Percentiles rank a stretch among this genome's conserved stretches.
Evolutionary conservation across 208 protist species (phyloP).

Genomic region (Porcisia deanei): DNA sequence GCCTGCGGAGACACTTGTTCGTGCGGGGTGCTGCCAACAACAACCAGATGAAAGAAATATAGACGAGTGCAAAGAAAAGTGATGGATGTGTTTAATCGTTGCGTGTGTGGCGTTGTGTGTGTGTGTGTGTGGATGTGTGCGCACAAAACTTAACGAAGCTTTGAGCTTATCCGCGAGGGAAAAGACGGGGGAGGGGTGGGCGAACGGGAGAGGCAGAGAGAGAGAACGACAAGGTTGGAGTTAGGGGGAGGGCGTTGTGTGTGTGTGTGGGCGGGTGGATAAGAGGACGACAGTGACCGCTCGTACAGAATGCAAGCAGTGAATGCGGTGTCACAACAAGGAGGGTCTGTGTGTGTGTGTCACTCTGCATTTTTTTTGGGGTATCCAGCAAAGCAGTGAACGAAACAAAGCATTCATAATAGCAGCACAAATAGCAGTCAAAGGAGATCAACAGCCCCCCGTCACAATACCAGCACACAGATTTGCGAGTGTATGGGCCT

Average conservation of each 20-base stretch:
- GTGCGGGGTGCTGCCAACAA: no score
- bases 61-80: no score
- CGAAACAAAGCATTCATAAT: background rate
- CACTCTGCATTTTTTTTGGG: background rate
- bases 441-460: background rate
- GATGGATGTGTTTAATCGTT: no score
- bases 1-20: no score
- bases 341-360: background rate
- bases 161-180: background rate
- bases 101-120: no score
- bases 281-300: background rate
- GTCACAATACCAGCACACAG: background rate
- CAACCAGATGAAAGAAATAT: no score
- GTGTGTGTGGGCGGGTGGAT: background rate
- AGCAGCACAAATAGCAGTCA: background rate
- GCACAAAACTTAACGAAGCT: no score
- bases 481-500: background rate
- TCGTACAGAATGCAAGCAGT: background rate
- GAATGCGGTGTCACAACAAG: background rate
- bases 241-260: background rate
- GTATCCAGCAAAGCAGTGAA: no score
- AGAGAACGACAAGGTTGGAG: background rate
- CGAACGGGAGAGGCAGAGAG: background rate
- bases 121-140: no score
- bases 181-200: no score